These are phyloP conservation scores for Eutrema japonicum DNA, from an alignment of 345 rosid genomes.

Conservation along the genomic window DNA sequence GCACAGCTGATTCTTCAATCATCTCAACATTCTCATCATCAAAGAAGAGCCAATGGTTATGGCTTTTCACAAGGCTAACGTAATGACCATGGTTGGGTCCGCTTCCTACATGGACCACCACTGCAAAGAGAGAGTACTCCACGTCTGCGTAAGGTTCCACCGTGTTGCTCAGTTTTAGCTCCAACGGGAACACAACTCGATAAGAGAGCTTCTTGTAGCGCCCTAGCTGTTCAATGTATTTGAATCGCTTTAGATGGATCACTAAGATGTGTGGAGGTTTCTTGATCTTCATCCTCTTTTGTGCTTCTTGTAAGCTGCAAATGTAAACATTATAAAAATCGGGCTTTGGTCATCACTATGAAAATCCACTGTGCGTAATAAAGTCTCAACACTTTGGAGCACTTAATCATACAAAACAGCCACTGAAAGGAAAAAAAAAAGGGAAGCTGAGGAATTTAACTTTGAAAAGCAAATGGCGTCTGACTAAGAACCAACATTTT, in stretches of 20 bases:
- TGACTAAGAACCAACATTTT: conserved; percentile 32
- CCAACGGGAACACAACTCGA: conserved; percentile 91
- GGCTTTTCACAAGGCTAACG: conserved; percentile 98
- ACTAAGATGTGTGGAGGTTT: conserved; percentile 92
- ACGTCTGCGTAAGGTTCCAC: conserved; percentile 82
- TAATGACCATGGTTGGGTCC: conserved; percentile 98
- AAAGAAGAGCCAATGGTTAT: conserved; percentile 96
- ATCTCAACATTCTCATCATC: conserved; percentile 98
- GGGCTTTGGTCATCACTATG: not conserved
- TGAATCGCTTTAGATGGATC: conserved; percentile 93
- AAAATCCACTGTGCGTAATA: not conserved
- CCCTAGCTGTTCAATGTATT: conserved; percentile 94
- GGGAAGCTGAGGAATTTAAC: not conserved
- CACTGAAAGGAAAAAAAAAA: not conserved
- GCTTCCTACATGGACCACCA: conserved; percentile 97
- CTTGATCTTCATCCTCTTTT: conserved; percentile 99
- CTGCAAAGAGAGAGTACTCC: conserved; percentile 93
- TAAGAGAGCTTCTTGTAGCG: conserved; percentile 96
- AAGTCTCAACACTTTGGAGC: not conserved
- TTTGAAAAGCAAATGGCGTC: not conserved
- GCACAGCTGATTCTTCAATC: conserved; percentile 97
- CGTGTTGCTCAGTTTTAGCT: conserved; percentile 93
- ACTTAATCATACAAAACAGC: not conserved
- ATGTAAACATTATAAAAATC: not conserved
- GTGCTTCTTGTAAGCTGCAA: conserved; percentile 92